Evolutionary conservation across 148 eudicot genomes (phyloP).

Genomic region (Silene conica): DNA sequence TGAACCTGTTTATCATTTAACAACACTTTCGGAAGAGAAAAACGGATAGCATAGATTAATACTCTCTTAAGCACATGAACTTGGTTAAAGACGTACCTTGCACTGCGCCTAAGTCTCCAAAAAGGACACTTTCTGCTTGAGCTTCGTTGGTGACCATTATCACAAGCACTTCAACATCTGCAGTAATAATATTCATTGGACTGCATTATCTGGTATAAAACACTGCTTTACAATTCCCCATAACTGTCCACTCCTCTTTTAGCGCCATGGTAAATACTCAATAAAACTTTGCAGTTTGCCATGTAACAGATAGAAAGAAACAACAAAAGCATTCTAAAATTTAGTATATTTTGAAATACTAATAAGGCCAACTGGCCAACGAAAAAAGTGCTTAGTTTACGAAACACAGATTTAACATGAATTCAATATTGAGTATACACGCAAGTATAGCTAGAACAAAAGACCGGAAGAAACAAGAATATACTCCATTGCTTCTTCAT

Average conservation of each 20-base stretch:
- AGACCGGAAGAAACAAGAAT: background rate
- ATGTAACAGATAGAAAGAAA: background rate
- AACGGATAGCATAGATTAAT: conserved; percentile 1
- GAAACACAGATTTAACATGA: background rate
- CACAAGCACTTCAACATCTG: conserved; percentile 89
- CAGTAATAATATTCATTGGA: conserved; percentile 22
- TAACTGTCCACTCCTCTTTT: background rate
- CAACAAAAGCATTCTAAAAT: background rate
- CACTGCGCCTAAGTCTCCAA: conserved; percentile 78
- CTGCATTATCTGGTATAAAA: background rate
- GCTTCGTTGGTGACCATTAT: conserved; percentile 96
- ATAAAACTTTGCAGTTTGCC: background rate
- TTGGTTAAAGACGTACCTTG: conserved; percentile 44
- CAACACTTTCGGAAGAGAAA: background rate
- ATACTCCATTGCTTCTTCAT: too few species aligned
- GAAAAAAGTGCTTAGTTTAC: background rate
- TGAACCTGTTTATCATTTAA: background rate
- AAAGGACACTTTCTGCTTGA: conserved; percentile 95
- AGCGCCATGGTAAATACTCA: background rate
- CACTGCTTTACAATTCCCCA: background rate
- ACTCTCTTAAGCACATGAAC: conserved; percentile 1
- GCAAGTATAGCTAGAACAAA: background rate
- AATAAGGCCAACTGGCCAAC: background rate
- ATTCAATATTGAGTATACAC: too few species aligned
- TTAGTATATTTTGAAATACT: background rate